These are phyloP conservation scores for Paramecium octaurelia DNA, from an alignment of 73 alveolate species.

Conservation along the genomic window DNA sequence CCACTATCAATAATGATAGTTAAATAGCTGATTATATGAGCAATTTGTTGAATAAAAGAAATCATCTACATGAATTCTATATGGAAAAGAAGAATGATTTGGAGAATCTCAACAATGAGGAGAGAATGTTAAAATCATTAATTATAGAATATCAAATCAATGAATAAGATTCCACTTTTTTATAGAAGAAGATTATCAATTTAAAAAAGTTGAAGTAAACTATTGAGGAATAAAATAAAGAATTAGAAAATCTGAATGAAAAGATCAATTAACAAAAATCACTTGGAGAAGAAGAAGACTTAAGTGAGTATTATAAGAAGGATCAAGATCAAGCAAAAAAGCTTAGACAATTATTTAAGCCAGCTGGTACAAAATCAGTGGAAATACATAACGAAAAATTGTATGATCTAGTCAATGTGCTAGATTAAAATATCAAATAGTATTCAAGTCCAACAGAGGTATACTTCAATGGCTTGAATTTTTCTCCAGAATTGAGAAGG, in stretches of 20 bases:
- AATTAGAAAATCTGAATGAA: background rate
- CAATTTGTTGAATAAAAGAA: background rate
- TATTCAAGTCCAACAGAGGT: background rate
- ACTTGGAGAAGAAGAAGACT: conserved; percentile 1
- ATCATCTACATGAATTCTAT: background rate
- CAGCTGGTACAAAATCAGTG: background rate
- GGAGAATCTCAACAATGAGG: background rate
- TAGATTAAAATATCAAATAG: background rate
- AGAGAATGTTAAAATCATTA: background rate
- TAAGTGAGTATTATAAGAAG: background rate
- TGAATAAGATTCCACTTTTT: background rate
- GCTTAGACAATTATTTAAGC: background rate
- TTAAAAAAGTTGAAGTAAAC: background rate
- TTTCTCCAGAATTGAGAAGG: background rate
- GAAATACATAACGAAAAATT: background rate
- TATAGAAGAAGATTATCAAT: background rate
- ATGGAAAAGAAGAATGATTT: background rate
- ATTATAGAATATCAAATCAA: background rate
- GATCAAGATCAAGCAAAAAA: background rate
- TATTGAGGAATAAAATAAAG: background rate
- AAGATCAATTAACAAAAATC: background rate
- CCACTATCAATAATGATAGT: background rate
- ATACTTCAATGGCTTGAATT: background rate
- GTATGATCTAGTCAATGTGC: background rate
- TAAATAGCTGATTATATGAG: background rate